Conservation (phyloP, 2,329 filamentous ascomycete species). For the Diplodia intermedia region DNA sequence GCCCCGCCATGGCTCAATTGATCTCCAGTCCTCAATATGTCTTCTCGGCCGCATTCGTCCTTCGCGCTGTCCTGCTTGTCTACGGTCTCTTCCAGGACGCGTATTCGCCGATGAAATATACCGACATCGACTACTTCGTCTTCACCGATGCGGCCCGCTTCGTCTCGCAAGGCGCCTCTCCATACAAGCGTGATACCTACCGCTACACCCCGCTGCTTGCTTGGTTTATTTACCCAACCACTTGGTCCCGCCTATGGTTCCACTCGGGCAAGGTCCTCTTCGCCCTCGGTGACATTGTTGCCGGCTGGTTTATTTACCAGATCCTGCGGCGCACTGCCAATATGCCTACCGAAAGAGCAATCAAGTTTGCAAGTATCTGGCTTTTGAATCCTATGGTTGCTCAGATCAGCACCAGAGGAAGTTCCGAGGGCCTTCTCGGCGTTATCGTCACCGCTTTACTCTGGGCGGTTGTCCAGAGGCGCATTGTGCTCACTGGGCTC, state of each 20-base stretch:
- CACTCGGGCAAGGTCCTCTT: constrained; percentile 89
- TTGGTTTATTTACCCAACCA: constrained; percentile 86
- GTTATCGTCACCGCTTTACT: constrained; percentile 83
- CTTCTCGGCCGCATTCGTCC: constrained; percentile 58
- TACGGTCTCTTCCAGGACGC: constrained; percentile 95
- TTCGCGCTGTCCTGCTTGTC: constrained; percentile 76
- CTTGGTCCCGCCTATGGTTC: constrained; percentile 65
- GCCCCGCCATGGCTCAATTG: constrained; percentile 39
- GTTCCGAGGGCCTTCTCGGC: constrained; percentile 87
- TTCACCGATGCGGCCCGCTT: constrained; percentile 94
- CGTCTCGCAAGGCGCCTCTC: constrained; percentile 70
- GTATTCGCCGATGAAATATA: constrained; percentile 92
- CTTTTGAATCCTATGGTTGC: constrained; percentile 98
- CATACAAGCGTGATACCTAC: constrained; percentile 92
- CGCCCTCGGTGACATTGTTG: constrained; percentile 79
- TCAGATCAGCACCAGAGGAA: constrained; percentile 92
- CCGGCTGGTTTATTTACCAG: constrained; percentile 76
- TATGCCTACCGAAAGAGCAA: constrained; percentile 57
- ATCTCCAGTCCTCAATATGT: constrained; percentile 47
- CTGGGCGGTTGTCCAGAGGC: constrained; percentile 75
- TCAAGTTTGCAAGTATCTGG: constrained; percentile 87
- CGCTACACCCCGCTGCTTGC: constrained; percentile 94
- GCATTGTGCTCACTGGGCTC: constrained; percentile 70
- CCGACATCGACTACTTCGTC: constrained; percentile 97
- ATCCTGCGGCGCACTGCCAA: constrained; percentile 55